Conservation (phyloP, 2,329 filamentous ascomycete species). For the Fusarium equiseti region DNA sequence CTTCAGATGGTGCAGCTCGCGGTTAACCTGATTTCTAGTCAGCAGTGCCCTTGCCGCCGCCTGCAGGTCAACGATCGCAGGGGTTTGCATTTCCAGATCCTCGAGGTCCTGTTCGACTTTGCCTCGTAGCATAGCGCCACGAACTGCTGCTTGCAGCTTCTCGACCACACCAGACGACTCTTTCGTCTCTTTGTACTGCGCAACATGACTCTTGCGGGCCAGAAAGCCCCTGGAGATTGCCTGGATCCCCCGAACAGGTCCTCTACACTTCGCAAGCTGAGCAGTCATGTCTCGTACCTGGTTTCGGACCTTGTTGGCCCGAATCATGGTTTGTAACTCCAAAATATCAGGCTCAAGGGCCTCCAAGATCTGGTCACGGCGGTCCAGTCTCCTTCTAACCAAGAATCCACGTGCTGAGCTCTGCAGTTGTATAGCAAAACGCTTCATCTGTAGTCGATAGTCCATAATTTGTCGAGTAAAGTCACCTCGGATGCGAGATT, state of each 20-base stretch:
- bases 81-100: constrained; percentile 63
- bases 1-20: constrained; percentile 64
- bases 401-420: constrained; percentile 82
- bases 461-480: constrained; percentile 85
- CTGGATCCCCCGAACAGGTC: constrained; percentile 74
- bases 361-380: constrained; percentile 76
- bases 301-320: constrained; percentile 73
- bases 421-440: constrained; percentile 84
- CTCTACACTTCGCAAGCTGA: constrained; percentile 71
- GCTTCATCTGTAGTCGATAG: constrained; percentile 85
- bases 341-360: constrained; percentile 78
- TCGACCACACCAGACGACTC: constrained; percentile 64
- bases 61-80: constrained; percentile 69
- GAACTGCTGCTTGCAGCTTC: constrained; percentile 73
- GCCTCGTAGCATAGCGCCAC: constrained; percentile 74
- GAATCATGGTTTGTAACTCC: constrained; percentile 83
- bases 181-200: constrained; percentile 68
- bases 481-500: constrained; percentile 88
- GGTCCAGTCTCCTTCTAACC: constrained; percentile 71
- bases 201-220: constrained; percentile 67
- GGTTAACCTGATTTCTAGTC: constrained; percentile 65
- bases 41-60: constrained; percentile 73
- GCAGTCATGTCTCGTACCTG: constrained; percentile 67
- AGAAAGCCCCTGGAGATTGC: constrained; percentile 76
- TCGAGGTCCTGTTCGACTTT: constrained; percentile 66